Conservation (phyloP, 1,284 basidiomycete genomes). For the Mycena sp. region DNA sequence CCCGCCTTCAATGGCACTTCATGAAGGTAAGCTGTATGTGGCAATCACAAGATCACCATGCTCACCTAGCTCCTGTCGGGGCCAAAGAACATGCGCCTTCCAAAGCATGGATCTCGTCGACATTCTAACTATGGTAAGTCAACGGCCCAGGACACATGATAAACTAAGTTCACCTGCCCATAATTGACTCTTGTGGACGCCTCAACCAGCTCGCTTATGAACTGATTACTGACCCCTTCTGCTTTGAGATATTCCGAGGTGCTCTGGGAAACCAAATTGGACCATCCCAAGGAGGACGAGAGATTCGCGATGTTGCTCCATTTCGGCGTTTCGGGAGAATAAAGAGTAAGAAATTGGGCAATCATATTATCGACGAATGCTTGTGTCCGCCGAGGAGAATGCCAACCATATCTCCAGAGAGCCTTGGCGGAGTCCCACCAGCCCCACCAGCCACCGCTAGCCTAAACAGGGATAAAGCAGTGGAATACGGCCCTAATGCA, state of each 20-base stretch:
- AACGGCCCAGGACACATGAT: not conserved
- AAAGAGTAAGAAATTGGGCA: conserved; percentile 65
- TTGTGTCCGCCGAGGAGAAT: conserved; percentile 68
- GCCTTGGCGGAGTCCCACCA: conserved; percentile 83
- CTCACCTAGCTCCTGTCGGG: conserved; percentile 65
- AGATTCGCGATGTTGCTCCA: conserved; percentile 75
- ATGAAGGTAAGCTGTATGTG: not conserved
- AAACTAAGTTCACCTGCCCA: conserved; percentile 66
- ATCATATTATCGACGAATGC: conserved; percentile 66
- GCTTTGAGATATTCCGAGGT: conserved; percentile 68
- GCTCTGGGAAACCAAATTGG: conserved; percentile 59
- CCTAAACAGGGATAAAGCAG: not conserved
- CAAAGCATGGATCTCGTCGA: conserved; percentile 82
- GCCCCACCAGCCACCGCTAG: conserved; percentile 59
- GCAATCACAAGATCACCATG: not conserved
- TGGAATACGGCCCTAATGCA: conserved; percentile 37
- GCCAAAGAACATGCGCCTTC: conserved; percentile 83
- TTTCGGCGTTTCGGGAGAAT: conserved; percentile 64
- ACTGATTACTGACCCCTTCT: conserved; percentile 66
- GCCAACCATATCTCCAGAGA: conserved; percentile 84
- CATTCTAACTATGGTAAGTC: conserved; percentile 56
- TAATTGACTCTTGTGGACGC: conserved; percentile 91
- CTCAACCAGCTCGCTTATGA: conserved; percentile 83
- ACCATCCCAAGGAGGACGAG: conserved; percentile 63
- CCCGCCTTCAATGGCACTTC: conserved; percentile 72